These are phyloP conservation scores for Simplicillium aogashimaense DNA, from an alignment of 2,329 filamentous ascomycete genomes.

Conservation along the genomic window DNA sequence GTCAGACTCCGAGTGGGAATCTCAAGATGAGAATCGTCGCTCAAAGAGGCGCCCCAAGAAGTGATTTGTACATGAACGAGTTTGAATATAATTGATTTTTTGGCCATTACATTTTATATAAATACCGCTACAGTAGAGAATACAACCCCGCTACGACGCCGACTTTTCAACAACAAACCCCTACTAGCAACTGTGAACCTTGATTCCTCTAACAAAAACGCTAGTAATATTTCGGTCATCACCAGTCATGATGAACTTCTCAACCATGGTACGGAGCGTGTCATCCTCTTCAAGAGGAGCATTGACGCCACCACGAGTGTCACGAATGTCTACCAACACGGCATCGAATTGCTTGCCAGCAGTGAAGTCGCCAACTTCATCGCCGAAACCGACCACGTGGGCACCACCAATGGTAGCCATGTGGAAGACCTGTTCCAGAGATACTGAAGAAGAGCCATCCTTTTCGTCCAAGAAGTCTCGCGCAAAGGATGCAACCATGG, in stretches of 20 bases:
- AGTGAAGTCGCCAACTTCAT: slow-evolving; percentile 45
- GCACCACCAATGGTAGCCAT: slow-evolving; percentile 54
- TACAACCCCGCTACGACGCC: not conserved
- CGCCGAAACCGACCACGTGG: slow-evolving; percentile 41
- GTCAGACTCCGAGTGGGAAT: not conserved
- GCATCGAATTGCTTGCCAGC: slow-evolving; percentile 55
- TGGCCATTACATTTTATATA: not conserved
- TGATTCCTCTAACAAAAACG: slow-evolving; percentile 42
- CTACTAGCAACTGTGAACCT: slow-evolving; percentile 10
- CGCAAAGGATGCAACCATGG: slow-evolving; percentile 44
- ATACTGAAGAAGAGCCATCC: slow-evolving; percentile 29
- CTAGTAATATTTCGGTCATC: slow-evolving; percentile 50
- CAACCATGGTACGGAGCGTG: slow-evolving; percentile 34
- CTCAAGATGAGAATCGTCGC: not conserved
- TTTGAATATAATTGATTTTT: no score
- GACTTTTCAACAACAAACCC: not conserved
- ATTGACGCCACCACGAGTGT: slow-evolving; percentile 29
- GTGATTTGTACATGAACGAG: not conserved
- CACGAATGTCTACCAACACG: slow-evolving; percentile 32
- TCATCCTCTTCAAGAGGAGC: slow-evolving; percentile 43
- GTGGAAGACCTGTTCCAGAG: slow-evolving; percentile 44
- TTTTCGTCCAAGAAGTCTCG: slow-evolving; percentile 29
- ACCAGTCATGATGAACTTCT: slow-evolving; percentile 57
- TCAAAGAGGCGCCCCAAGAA: not conserved
- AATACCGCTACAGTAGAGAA: not conserved